Evolutionary conservation across 2,329 filamentous ascomycete species (phyloP).

Genomic region (Orbilia quercus): DNA sequence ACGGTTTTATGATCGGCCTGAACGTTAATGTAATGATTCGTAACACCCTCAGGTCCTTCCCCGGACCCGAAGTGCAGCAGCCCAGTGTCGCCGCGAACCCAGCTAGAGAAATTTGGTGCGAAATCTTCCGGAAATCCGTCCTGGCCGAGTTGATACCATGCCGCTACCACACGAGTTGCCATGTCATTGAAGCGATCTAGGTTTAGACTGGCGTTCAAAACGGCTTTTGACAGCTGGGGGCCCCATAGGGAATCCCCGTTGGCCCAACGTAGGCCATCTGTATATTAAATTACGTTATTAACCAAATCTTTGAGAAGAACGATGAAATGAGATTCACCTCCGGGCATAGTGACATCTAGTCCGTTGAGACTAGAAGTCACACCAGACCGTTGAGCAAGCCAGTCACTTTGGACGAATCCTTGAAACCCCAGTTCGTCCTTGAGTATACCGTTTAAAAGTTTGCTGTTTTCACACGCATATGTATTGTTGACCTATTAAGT

Average conservation of each 20-base stretch:
- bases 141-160: conserved; percentile 91
- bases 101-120: conserved; percentile 37
- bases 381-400: conserved; percentile 85
- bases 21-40: conserved; percentile 70
- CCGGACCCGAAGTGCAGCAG: conserved; percentile 69
- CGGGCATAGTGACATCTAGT: conserved; percentile 81
- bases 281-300: neutral
- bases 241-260: conserved; percentile 83
- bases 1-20: conserved; percentile 77
- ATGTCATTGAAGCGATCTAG: conserved; percentile 87
- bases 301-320: neutral
- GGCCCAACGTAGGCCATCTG: conserved; percentile 75
- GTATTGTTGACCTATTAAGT: conserved; percentile 71
- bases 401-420: conserved; percentile 86
- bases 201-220: conserved; percentile 85
- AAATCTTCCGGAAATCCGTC: conserved; percentile 69
- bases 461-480: conserved; percentile 79
- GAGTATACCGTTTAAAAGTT: conserved; percentile 81
- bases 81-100: conserved; percentile 61
- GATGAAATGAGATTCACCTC: conserved; percentile 62
- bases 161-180: conserved; percentile 84
- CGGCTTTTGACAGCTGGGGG: conserved; percentile 76
- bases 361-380: conserved; percentile 72
- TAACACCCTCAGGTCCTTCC: conserved; percentile 58
- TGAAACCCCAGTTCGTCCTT: conserved; percentile 90